Evolutionary conservation across 148 eudicot species (phyloP).

Genomic region (Polygonum maritimum): DNA sequence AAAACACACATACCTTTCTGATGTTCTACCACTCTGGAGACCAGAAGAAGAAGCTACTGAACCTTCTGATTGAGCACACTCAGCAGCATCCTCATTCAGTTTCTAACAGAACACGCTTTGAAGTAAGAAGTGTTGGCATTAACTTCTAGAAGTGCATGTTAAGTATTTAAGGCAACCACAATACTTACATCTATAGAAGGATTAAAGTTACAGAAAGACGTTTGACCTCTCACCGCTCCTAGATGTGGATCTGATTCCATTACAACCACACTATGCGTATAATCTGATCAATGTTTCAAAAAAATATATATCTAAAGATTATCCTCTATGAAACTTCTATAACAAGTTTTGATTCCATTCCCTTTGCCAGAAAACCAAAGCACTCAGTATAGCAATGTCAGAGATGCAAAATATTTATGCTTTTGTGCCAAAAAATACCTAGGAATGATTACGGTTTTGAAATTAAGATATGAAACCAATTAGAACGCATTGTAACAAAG

Average conservation of each 20-base stretch:
- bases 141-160: neutral
- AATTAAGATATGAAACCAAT: neutral
- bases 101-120: conserved; percentile 46
- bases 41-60: conserved; percentile 31
- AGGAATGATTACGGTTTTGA: too few species aligned
- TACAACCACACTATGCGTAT: conserved; percentile 56
- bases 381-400: neutral
- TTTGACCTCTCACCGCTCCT: conserved; percentile 63
- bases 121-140: conserved; percentile 21
- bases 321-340: neutral
- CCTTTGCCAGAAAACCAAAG: neutral
- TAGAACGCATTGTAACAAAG: neutral
- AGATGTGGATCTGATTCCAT: conserved; percentile 93
- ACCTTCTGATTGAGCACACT: conserved; percentile 28
- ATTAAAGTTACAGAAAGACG: conserved; percentile 86
- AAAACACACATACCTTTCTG: conserved; percentile 29
- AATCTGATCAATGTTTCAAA: neutral
- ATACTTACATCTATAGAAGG: conserved; percentile 88
- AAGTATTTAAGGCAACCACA: conserved; percentile 13
- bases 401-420: neutral
- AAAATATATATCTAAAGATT: neutral
- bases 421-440: too few species aligned
- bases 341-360: neutral
- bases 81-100: conserved; percentile 41
- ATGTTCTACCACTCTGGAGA: conserved; percentile 26